Evolutionary conservation across 306 rosid species (phyloP).

Genomic region (Cucumis cinereus): DNA sequence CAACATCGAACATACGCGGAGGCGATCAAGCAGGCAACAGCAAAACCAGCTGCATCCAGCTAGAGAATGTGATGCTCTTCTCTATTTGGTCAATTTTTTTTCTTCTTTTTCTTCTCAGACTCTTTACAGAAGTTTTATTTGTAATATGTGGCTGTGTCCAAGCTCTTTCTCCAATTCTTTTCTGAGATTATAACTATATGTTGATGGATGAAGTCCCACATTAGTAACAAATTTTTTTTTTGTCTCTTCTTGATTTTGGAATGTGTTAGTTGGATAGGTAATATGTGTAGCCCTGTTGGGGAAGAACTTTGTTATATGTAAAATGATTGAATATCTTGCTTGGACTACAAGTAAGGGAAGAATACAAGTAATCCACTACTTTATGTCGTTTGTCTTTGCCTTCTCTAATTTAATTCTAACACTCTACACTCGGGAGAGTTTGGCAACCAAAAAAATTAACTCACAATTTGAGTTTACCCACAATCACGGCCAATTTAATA

Average conservation of each 20-base stretch:
- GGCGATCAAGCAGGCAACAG: constrained; percentile 54
- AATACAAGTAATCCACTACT: background rate
- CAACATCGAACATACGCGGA: constrained; percentile 89
- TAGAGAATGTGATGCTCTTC: constrained; percentile 7
- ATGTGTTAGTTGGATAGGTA: background rate
- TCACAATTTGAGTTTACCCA: no score
- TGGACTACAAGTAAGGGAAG: background rate
- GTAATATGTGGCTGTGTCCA: constrained; percentile 2
- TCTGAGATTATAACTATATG: background rate
- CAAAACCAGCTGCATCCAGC: constrained; percentile 53
- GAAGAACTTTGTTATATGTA: background rate
- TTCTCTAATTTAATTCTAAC: background rate
- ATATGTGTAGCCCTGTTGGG: constrained; percentile 1
- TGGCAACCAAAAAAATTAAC: no score
- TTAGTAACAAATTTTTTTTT: background rate
- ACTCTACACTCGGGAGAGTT: no score
- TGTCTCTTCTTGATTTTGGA: background rate
- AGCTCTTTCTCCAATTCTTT: constrained; percentile 3
- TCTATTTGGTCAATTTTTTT: background rate
- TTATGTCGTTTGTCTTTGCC: background rate
- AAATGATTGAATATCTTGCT: background rate
- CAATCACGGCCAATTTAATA: no score
- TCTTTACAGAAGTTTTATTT: background rate
- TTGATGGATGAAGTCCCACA: background rate
- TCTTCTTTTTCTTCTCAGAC: background rate